Evolutionary conservation across 805 yeast genomes (phyloP).

Genomic region (Zygosaccharomyces bisporus): DNA sequence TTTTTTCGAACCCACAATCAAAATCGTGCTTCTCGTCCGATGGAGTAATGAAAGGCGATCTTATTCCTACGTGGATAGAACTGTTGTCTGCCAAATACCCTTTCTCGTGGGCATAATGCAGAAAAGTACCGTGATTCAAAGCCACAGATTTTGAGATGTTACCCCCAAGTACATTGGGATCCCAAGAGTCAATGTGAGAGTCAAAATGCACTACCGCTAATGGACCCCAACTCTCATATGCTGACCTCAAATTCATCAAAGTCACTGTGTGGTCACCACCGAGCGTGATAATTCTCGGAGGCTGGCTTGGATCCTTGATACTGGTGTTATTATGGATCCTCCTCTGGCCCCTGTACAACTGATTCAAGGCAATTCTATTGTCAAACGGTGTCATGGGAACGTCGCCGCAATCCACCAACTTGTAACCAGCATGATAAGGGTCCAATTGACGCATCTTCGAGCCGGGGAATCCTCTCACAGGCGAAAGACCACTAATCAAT

Average conservation of each 20-base stretch:
- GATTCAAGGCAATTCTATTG: slow-evolving; percentile 52
- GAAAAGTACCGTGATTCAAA: slow-evolving; percentile 62
- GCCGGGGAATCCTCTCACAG: slow-evolving; percentile 39
- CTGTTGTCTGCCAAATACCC: slow-evolving; percentile 48
- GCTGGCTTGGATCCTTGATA: slow-evolving; percentile 19
- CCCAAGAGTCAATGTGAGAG: slow-evolving; percentile 67
- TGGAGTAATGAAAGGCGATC: slow-evolving; percentile 53
- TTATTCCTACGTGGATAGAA: slow-evolving; percentile 56
- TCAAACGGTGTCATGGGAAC: slow-evolving; percentile 61
- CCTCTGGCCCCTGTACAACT: slow-evolving; percentile 50
- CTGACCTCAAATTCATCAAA: slow-evolving; percentile 48
- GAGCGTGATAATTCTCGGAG: slow-evolving; percentile 46
- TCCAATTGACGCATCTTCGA: slow-evolving; percentile 39
- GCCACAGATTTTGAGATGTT: slow-evolving; percentile 51
- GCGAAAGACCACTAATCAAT: slow-evolving; percentile 41
- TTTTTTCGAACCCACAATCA: slow-evolving; percentile 45
- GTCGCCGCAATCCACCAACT: slow-evolving; percentile 56
- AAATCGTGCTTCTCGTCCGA: slow-evolving; percentile 49
- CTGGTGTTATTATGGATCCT: slow-evolving; percentile 43
- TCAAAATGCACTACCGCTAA: slow-evolving; percentile 60
- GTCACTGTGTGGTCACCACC: slow-evolving; percentile 64
- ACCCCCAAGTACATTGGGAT: slow-evolving; percentile 57
- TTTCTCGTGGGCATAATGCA: slow-evolving; percentile 62
- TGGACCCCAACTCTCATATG: slow-evolving; percentile 46
- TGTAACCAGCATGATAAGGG: slow-evolving; percentile 43